Evolutionary conservation across 441 rosid genomes (phyloP).

Genomic region (Macaranga tanarius): DNA sequence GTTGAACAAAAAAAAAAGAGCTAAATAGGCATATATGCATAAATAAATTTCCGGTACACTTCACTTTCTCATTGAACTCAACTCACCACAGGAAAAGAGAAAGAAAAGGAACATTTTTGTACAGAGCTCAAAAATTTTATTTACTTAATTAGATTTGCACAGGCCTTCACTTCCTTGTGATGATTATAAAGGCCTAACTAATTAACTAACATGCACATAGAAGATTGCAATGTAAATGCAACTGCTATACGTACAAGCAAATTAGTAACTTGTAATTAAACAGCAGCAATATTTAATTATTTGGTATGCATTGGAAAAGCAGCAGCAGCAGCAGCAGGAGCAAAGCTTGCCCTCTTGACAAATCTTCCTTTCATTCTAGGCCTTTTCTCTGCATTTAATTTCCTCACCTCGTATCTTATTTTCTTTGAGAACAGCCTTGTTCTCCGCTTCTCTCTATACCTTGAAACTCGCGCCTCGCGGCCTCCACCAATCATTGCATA

Average conservation of each 20-base stretch:
- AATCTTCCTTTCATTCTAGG: slow-evolving; percentile 98
- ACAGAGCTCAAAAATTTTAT: no score
- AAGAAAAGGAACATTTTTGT: no score
- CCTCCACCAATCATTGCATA: slow-evolving; percentile 44
- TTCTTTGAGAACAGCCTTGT: slow-evolving; percentile 92
- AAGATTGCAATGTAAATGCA: background rate
- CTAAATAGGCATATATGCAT: no score
- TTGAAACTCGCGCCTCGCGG: slow-evolving; percentile 78
- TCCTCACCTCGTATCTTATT: slow-evolving; percentile 96
- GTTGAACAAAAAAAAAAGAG: no score
- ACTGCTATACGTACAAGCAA: background rate
- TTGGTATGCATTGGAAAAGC: slow-evolving; percentile 32
- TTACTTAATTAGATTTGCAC: background rate
- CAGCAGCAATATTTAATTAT: background rate
- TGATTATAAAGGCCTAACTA: no score
- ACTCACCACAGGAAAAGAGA: no score
- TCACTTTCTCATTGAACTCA: no score
- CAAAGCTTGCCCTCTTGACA: slow-evolving; percentile 66
- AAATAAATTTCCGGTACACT: no score
- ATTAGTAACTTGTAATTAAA: background rate
- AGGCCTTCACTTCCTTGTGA: background rate
- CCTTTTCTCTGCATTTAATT: slow-evolving; percentile 92
- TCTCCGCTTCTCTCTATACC: slow-evolving; percentile 86
- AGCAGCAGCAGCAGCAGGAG: slow-evolving; percentile 9
- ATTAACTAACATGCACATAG: no score